These are phyloP conservation scores for Monosporascus ibericus DNA, from an alignment of 2,329 filamentous ascomycete genomes.

Conservation along the genomic window DNA sequence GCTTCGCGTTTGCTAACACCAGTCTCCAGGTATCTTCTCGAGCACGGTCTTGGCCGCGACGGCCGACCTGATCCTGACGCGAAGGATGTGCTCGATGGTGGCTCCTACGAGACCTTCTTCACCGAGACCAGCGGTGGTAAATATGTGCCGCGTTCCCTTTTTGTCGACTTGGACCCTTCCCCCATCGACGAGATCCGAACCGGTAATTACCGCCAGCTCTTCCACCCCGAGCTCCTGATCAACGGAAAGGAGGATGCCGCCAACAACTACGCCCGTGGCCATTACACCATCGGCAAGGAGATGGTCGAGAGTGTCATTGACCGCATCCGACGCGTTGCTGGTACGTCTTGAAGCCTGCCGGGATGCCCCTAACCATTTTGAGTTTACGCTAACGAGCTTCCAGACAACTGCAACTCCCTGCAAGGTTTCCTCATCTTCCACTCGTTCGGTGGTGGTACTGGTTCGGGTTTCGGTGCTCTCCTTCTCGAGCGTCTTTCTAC, in stretches of 20 bases:
- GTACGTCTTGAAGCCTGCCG: constrained; percentile 34
- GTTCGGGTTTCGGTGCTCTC: constrained; percentile 66
- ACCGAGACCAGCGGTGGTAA: constrained; percentile 66
- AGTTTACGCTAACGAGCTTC: constrained; percentile 10
- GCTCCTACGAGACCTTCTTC: constrained; percentile 69
- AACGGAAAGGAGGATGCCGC: constrained; percentile 72
- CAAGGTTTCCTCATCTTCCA: constrained; percentile 72
- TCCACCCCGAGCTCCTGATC: constrained; percentile 66
- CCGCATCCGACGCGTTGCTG: constrained; percentile 62
- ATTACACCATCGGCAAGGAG: constrained; percentile 73
- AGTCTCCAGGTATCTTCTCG: constrained; percentile 57
- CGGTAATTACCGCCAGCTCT: constrained; percentile 60
- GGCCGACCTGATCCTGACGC: constrained; percentile 57
- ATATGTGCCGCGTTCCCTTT: constrained; percentile 66
- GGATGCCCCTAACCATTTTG: not conserved
- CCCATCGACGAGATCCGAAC: constrained; percentile 70
- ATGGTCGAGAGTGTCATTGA: constrained; percentile 67
- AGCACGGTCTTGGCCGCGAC: constrained; percentile 63
- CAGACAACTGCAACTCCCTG: constrained; percentile 67
- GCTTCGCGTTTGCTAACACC: constrained; percentile 9
- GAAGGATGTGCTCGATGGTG: constrained; percentile 53
- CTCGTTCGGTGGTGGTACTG: constrained; percentile 68
- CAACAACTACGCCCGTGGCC: constrained; percentile 72
- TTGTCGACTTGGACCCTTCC: constrained; percentile 67
- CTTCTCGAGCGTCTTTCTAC: constrained; percentile 67